Evolutionary conservation across 2,329 filamentous ascomycete species (phyloP), one percentile per base, ranked within the genome.

Genomic region (Plectosphaerella sp.): DNA sequence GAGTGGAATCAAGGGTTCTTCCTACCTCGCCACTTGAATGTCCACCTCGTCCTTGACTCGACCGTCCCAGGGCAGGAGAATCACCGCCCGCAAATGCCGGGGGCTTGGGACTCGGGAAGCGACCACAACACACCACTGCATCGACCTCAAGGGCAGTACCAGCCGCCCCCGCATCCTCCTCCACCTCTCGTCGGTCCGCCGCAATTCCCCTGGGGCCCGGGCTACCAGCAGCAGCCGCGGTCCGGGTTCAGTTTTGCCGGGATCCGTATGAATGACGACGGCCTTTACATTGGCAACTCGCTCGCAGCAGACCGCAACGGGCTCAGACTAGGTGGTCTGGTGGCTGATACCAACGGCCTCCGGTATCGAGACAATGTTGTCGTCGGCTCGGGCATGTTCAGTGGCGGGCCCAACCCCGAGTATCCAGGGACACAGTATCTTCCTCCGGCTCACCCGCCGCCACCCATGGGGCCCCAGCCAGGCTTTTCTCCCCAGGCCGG

Each of bases 1-100:
- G 76, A 81, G 58, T 84, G 81, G 80, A 84, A 84, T 55, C 68
- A 72, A 2, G 72, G 73, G 4, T 83, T 84, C 62, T 84, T 84
- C 52, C 65, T 59, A 1, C 78, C 77, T 12, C n/a, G 53, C 14
- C 61, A 67, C 45, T 76, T 82, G 58, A 84, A 81, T 80, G 84
- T 84, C 57, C 69, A 72, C 3, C 72, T 74, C 4, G 83, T 84
- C 63, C 84, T 84, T 53, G 64, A 58, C 1, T 78, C 76, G 2
- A 55, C 53, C 15, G 59, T 54, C 14, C 41, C 5, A 12, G 41
- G n/a, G n/a, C 41, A 16, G 10, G 41, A 43, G 18, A 20, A 16
- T 9, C 41, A 43, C 3, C 41, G 18, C n/a, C 16, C 41, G 18
- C n/a, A 7, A 12, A 60, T 69, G 52, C 68, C 69, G 0, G 68